These are phyloP conservation scores for Tetraselmis striata DNA, from an alignment of 139 green algal genomes.

Conservation along the genomic window DNA sequence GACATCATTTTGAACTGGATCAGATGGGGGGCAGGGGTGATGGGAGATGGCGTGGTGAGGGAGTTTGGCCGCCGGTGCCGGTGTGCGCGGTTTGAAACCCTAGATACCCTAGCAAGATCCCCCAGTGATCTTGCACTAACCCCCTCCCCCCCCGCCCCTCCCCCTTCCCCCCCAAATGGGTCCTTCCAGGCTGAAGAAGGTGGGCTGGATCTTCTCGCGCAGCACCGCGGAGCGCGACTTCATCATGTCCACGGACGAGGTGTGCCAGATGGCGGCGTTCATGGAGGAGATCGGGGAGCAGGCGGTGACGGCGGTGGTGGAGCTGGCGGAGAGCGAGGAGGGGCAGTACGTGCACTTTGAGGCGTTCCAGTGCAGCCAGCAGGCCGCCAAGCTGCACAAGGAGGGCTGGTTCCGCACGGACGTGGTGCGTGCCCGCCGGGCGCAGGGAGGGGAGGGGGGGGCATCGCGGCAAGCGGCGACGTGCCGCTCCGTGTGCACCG, in stretches of 20 bases:
- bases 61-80: no score
- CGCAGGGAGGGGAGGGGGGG: no score
- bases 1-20: no score
- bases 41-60: no score
- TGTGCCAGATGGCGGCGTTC: slow-evolving; percentile 63
- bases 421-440: neutral
- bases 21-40: no score
- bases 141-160: no score
- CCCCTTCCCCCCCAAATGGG: no score
- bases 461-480: no score
- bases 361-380: slow-evolving; percentile 81
- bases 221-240: slow-evolving; percentile 69
- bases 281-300: slow-evolving; percentile 61
- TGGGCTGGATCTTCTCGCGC: slow-evolving; percentile 90
- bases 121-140: no score
- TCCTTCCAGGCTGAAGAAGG: slow-evolving; percentile 54
- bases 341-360: slow-evolving; percentile 70
- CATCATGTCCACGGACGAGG: slow-evolving; percentile 76
- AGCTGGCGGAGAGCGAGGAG: slow-evolving; percentile 43
- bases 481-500: no score
- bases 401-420: slow-evolving; percentile 69
- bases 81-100: no score
- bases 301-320: slow-evolving; percentile 81
- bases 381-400: slow-evolving; percentile 69
- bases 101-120: no score